phyloP scores from a whole-genome alignment of 176 grass and related monocot genomes.

The Pontederia crassipes region DNA sequence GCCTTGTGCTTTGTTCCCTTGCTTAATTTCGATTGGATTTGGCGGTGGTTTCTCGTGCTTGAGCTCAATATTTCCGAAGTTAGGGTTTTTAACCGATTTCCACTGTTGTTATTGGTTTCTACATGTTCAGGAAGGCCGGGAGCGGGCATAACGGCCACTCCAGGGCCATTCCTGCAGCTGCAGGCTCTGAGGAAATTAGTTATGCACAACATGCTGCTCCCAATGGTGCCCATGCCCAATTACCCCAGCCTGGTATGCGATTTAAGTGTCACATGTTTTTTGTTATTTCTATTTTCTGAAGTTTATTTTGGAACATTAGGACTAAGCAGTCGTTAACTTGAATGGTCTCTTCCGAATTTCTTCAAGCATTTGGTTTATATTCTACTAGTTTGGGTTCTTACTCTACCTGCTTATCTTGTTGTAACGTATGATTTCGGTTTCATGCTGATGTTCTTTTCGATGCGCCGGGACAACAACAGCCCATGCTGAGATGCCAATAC shows the following conservation, averaged over 20 bases:
- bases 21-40: not conserved
- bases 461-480: conserved; percentile 6
- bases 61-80: not conserved
- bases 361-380: too few relatives aligned
- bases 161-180: conserved; percentile 41
- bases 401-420: too few relatives aligned
- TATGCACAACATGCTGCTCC: too few relatives aligned
- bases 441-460: not conserved
- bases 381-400: too few relatives aligned
- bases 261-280: too few relatives aligned
- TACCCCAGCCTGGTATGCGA: conserved; percentile 8
- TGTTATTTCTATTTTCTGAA: too few relatives aligned
- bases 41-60: not conserved
- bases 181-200: conserved; percentile 22
- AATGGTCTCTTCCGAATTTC: too few relatives aligned
- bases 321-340: too few relatives aligned
- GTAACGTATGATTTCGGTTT: not conserved
- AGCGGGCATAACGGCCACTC: conserved; percentile 49
- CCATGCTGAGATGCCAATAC: conserved; percentile 18
- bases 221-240: conserved; percentile 32
- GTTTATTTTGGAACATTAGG: too few relatives aligned
- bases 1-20: not conserved
- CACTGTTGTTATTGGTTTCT: conserved; percentile 26
- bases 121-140: conserved; percentile 58
- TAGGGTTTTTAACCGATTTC: conserved; percentile 27